phyloP scores from a whole-genome alignment of 345 rosid genomes.

The Citrus mangshanensis region DNA sequence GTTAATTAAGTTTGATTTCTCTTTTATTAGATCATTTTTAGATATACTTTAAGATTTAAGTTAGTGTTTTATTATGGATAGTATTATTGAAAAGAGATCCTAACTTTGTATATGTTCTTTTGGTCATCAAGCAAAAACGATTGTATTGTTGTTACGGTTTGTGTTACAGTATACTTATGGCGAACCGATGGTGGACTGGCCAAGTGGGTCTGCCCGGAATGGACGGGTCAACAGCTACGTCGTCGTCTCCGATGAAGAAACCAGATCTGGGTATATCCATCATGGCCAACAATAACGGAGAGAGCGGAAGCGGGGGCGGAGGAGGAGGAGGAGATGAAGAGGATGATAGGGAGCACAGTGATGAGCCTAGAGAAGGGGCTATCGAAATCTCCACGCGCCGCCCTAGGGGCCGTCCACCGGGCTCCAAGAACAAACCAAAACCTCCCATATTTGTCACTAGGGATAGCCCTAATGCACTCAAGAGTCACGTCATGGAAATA shows the following conservation, averaged over 20 bases:
- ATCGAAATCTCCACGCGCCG: slow-evolving; percentile 39
- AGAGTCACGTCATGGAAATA: slow-evolving; percentile 60
- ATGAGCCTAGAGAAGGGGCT: slow-evolving; percentile 51
- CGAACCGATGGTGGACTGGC: slow-evolving; percentile 69
- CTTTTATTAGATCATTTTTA: no score
- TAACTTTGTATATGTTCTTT: neutral
- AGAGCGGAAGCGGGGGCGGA: slow-evolving; percentile 19
- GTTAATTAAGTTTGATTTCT: no score
- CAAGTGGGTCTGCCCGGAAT: slow-evolving; percentile 43
- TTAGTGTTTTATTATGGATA: neutral
- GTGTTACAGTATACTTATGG: slow-evolving; percentile 38
- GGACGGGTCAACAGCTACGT: slow-evolving; percentile 27
- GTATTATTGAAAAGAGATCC: neutral
- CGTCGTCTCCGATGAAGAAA: slow-evolving; percentile 32
- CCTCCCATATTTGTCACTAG: slow-evolving; percentile 58
- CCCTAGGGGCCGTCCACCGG: slow-evolving; percentile 55
- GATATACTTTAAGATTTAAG: neutral
- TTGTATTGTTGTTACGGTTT: neutral
- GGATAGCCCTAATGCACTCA: slow-evolving; percentile 61
- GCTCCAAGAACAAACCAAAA: slow-evolving; percentile 57
- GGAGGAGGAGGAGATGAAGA: slow-evolving; percentile 30
- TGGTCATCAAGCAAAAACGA: no score
- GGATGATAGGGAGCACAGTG: slow-evolving; percentile 43
- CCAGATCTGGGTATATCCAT: slow-evolving; percentile 31
- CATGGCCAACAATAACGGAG: slow-evolving; percentile 24